Conservation (phyloP, 2,329 filamentous ascomycete species). For the Penicillium sp. region DNA sequence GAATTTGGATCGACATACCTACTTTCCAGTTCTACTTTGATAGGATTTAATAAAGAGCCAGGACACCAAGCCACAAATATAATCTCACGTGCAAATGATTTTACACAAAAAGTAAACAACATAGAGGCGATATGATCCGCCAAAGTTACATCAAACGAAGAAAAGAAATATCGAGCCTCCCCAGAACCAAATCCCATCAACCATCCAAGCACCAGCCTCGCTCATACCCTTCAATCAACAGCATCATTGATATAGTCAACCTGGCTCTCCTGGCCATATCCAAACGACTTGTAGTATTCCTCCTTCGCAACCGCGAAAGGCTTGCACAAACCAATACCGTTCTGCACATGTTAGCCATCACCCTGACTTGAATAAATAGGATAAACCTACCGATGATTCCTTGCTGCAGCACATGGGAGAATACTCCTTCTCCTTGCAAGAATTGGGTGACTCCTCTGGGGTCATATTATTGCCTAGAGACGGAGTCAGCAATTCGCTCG, state of each 20-base stretch:
- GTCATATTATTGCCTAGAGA: conserved; percentile 22
- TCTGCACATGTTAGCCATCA: neutral
- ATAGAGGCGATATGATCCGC: neutral
- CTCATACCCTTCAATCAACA: conserved; percentile 8
- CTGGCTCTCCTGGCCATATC: conserved; percentile 5
- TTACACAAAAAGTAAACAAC: conserved; percentile 4
- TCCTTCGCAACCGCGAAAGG: conserved; percentile 22
- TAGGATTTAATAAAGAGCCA: no score
- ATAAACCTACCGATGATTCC: conserved; percentile 6
- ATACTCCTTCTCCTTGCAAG: conserved; percentile 16
- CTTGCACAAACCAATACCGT: conserved; percentile 19
- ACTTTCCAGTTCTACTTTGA: no score
- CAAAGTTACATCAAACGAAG: conserved; percentile 5
- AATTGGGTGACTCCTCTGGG: conserved; percentile 7
- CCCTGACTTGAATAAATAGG: neutral
- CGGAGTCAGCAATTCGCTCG: neutral
- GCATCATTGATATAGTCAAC: conserved; percentile 18
- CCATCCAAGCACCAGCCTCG: neutral
- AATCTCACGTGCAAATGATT: no score
- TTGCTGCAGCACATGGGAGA: conserved; percentile 27
- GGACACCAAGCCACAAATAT: no score
- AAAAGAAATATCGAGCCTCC: conserved; percentile 1
- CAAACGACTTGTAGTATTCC: conserved; percentile 17
- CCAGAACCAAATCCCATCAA: neutral
- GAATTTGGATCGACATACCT: no score